Base-by-base conservation (phyloP, 192 early-diverging fungal genomes). In the Gorgonomyces haynaldii region DNA sequence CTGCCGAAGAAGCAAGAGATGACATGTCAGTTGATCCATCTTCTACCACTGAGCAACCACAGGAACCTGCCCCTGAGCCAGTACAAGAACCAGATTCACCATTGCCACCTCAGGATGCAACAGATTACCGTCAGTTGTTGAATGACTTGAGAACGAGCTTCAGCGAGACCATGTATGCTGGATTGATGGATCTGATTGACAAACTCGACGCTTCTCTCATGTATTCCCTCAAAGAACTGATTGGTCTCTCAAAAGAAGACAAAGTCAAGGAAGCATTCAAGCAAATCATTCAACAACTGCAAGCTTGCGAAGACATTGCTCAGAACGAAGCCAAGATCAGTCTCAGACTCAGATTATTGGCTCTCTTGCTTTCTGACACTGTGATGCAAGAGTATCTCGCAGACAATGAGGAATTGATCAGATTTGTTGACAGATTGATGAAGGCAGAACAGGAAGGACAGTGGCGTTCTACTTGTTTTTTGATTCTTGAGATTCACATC, bases 171-270 rank as follows among this genome's bases (percentile, higher is more conserved):
- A 45, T 61, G 12, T 47, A 62, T 2, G 12, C 30, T 5, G 22
- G 62, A 22, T 42, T 56, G 37, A 20, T 81, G 40, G 62, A 50
- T 35, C 21, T 81, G 21, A 54, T 79, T 5, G 76, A 74, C 48
- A 42, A 58, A 21, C 49, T 65, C 45, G 81, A 83, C 4, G 76
- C 69, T 19, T 17, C 1, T 15, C 60, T 81, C 24, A 70, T 81
- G 9, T 88, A 84, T 54, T 59, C 69, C 21, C 55, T 86, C 2
- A 78, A 79, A 37, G 83, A 85, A 17, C 44, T 87, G 19, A 49
- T 83, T 19, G 66, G 70, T 5, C 52, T 80, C 8, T 64, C 68
- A 32, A 75, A 80, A 49, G 55, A 60, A 12, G 57, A n/a, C n/a
- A n/a, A n/a, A n/a, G n/a, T n/a, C n/a, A n/a, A n/a, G n/a, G n/a